Conservation (phyloP, 2,329 filamentous ascomycete genomes). For the Huntiella abstrusa region DNA sequence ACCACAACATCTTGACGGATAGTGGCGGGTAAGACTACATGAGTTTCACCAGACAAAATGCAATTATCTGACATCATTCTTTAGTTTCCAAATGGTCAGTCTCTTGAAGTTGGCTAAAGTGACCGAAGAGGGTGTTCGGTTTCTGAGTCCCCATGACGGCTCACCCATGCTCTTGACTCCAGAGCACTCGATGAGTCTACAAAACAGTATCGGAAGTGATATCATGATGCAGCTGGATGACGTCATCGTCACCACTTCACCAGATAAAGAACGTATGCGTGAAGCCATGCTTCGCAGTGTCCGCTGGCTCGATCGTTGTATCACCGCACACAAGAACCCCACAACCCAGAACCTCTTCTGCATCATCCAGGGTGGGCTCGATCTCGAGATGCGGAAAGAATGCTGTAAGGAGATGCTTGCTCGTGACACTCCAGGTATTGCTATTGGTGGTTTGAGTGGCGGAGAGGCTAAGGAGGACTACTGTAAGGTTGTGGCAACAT, state of each 20-base stretch:
- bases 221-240: conserved; percentile 99
- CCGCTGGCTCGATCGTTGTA: conserved; percentile 90
- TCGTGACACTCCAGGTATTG: conserved; percentile 84
- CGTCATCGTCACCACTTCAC: conserved; percentile 88
- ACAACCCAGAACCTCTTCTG: conserved; percentile 85
- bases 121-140: conserved; percentile 88
- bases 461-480: conserved; percentile 89
- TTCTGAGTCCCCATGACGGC: conserved; percentile 90
- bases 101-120: conserved; percentile 81
- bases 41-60: neutral
- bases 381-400: conserved; percentile 65
- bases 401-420: conserved; percentile 79
- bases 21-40: conserved; percentile 39
- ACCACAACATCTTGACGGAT: conserved; percentile 80
- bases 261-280: conserved; percentile 69
- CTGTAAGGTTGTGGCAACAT: conserved; percentile 74
- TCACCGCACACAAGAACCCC: conserved; percentile 70
- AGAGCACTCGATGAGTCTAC: conserved; percentile 87
- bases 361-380: conserved; percentile 91
- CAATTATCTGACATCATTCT: conserved; percentile 1
- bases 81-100: conserved; percentile 96
- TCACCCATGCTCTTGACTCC: conserved; percentile 92
- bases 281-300: conserved; percentile 91
- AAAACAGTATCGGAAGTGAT: conserved; percentile 94
- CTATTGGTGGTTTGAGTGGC: conserved; percentile 84